Conservation (phyloP, 176 grass and related monocot species). For the Oryza nivara region DNA sequence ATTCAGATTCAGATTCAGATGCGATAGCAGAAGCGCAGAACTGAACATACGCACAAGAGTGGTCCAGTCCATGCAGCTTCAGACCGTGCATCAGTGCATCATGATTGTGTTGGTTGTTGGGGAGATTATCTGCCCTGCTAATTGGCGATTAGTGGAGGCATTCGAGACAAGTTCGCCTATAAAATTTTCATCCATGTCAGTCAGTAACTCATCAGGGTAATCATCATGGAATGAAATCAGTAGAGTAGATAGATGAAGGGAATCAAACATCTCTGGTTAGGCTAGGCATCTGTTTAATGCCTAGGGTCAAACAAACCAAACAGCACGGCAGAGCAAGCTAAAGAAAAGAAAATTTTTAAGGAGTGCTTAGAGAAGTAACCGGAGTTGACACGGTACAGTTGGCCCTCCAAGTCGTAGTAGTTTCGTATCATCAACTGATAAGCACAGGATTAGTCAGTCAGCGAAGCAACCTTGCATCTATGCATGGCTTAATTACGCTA, state of each 20-base stretch:
- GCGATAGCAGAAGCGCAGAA: background rate
- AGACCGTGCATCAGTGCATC: background rate
- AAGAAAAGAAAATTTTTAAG: background rate
- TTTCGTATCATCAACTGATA: conserved; percentile 13
- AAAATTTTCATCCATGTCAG: background rate
- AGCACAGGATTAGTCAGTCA: background rate
- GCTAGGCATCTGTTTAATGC: background rate
- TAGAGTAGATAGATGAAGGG: background rate
- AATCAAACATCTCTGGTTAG: background rate
- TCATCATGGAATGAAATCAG: background rate
- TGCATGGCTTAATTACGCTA: background rate
- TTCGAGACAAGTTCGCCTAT: background rate
- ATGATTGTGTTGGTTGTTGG: background rate
- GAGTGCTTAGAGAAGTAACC: background rate
- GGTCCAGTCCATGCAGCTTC: background rate
- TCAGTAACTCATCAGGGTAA: background rate
- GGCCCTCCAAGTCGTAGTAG: background rate
- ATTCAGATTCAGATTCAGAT: conserved; percentile 1
- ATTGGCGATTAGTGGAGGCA: background rate
- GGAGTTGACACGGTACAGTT: conserved; percentile 37
- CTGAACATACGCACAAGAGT: background rate
- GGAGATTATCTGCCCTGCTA: background rate
- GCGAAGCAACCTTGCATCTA: conserved; percentile 11
- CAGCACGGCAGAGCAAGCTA: background rate
- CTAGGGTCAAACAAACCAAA: background rate